phyloP scores from a whole-genome alignment of 1,284 basidiomycete genomes.

The Marasmius sp. region DNA sequence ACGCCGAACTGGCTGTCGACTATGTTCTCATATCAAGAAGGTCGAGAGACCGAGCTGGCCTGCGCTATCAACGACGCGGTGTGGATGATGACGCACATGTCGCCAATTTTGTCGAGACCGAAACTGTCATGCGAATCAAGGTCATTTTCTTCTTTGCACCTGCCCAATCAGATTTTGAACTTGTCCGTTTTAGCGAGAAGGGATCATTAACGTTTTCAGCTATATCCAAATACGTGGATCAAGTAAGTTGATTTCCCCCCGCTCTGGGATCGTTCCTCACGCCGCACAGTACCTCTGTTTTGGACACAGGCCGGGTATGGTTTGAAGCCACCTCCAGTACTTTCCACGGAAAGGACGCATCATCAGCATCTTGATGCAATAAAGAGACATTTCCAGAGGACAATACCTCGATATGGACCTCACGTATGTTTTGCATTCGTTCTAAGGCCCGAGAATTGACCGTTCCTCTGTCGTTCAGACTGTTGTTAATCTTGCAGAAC shows the following conservation, averaged over 20 bases:
- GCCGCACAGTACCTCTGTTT: slow-evolving; percentile 74
- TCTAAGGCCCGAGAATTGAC: neutral
- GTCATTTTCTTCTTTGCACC: slow-evolving; percentile 37
- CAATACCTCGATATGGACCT: slow-evolving; percentile 72
- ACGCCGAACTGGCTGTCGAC: slow-evolving; percentile 53
- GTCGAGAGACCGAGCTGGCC: slow-evolving; percentile 88
- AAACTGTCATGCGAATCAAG: slow-evolving; percentile 81
- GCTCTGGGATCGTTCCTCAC: slow-evolving; percentile 1
- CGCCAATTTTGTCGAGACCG: slow-evolving; percentile 93
- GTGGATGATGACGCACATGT: slow-evolving; percentile 85
- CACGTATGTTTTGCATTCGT: slow-evolving; percentile 47
- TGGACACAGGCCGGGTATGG: slow-evolving; percentile 87
- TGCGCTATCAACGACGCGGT: slow-evolving; percentile 94
- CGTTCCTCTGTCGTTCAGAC: slow-evolving; percentile 44
- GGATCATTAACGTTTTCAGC: slow-evolving; percentile 75
- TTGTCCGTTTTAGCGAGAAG: slow-evolving; percentile 54
- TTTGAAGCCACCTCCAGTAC: slow-evolving; percentile 85
- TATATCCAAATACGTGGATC: slow-evolving; percentile 91
- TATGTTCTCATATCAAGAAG: slow-evolving; percentile 83
- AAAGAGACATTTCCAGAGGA: slow-evolving; percentile 73
- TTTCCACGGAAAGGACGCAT: slow-evolving; percentile 72
- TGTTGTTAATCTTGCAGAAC: slow-evolving; percentile 88
- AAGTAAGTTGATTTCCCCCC: slow-evolving; percentile 45
- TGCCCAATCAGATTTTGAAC: neutral
- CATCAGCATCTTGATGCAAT: slow-evolving; percentile 74